Conservation (phyloP, 106 monocot species). For the Hemerocallis citrina region DNA sequence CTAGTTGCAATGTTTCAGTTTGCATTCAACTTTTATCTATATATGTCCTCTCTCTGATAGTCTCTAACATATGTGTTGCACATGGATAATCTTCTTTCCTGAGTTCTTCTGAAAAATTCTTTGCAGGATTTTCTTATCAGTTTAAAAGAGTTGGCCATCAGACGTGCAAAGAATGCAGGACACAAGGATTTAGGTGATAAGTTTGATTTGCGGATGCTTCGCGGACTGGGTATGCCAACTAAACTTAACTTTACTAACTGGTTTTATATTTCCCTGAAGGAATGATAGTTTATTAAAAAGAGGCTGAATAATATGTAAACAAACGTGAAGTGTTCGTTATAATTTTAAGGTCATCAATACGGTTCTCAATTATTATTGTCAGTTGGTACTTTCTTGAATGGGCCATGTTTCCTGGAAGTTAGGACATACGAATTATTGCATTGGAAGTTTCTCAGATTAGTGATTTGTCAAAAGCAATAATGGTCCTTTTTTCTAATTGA, state of each 20-base stretch:
- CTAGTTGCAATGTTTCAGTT: too few relatives aligned
- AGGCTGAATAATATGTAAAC: background rate
- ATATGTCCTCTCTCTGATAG: background rate
- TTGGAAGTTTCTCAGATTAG: background rate
- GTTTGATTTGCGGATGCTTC: slow-evolving; percentile 20
- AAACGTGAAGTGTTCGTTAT: background rate
- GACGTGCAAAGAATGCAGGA: slow-evolving; percentile 22
- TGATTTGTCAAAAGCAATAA: background rate
- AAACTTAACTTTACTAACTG: background rate
- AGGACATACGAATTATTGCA: too few relatives aligned
- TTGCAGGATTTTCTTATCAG: slow-evolving; percentile 30
- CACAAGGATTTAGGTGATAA: slow-evolving; percentile 14
- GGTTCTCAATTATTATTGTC: too few relatives aligned
- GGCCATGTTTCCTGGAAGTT: background rate
- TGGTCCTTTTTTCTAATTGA: background rate
- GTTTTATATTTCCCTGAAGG: background rate
- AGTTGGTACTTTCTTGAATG: background rate
- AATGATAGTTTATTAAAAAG: background rate
- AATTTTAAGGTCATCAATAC: background rate
- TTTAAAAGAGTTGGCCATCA: slow-evolving; percentile 19
- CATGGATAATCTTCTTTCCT: background rate
- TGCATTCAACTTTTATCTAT: too few relatives aligned
- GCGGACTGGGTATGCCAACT: slow-evolving; percentile 14
- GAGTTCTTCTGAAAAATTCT: background rate
- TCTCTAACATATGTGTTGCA: background rate